phyloP scores from a whole-genome alignment of 768 basidiomycete genomes.

The Boletus barrowsii region DNA sequence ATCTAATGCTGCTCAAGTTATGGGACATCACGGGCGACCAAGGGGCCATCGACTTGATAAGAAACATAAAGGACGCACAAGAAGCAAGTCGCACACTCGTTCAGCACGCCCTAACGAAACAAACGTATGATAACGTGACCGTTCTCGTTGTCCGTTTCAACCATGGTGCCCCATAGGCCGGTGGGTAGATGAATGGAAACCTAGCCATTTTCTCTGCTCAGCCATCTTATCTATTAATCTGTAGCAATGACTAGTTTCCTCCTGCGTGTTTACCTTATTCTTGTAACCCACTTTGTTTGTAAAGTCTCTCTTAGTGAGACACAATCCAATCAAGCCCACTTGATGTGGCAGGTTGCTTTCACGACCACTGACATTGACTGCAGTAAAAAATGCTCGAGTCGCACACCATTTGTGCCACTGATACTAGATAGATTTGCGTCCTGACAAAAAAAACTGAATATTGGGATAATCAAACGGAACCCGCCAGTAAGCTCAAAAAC shows the following conservation, averaged over 20 bases:
- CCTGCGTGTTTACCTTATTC: neutral
- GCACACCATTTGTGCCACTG: too few species aligned
- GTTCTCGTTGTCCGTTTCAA: slow-evolving; percentile 87
- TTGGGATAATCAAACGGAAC: too few species aligned
- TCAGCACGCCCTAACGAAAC: slow-evolving; percentile 80
- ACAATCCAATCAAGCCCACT: neutral
- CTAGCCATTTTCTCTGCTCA: neutral
- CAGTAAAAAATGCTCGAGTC: too few species aligned
- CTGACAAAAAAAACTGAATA: too few species aligned
- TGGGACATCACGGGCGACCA: slow-evolving; percentile 97
- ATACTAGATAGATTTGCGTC: too few species aligned
- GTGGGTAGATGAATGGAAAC: slow-evolving; percentile 8
- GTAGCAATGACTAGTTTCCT: slow-evolving; percentile 4
- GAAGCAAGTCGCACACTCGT: slow-evolving; percentile 75
- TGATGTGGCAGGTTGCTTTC: neutral
- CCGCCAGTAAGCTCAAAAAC: too few species aligned
- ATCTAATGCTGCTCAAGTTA: slow-evolving; percentile 49
- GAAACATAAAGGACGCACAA: slow-evolving; percentile 71
- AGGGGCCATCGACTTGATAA: slow-evolving; percentile 82
- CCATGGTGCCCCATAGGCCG: slow-evolving; percentile 13
- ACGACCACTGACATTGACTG: neutral
- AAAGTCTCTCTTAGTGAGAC: too few species aligned
- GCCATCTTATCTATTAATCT: slow-evolving; percentile 2
- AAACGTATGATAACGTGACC: slow-evolving; percentile 94
- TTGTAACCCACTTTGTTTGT: slow-evolving; percentile 5